These are phyloP conservation scores for Solanum hybrid DNA, from an alignment of 305 asterid species.

Conservation along the genomic window DNA sequence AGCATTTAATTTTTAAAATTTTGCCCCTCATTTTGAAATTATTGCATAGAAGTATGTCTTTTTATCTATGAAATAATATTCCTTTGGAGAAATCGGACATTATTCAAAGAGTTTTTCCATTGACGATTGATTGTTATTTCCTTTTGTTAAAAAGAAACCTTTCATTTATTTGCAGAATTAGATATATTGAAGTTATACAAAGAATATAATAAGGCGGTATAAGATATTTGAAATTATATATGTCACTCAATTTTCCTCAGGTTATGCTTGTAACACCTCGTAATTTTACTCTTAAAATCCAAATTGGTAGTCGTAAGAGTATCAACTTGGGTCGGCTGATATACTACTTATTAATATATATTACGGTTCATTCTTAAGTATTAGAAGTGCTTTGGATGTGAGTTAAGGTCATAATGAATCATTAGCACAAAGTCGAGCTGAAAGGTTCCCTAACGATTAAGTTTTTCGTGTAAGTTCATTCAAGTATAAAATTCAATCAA, in stretches of 20 bases:
- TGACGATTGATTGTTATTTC: not conserved
- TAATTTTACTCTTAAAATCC: not conserved
- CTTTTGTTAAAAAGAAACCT: not conserved
- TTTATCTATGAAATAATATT: not conserved
- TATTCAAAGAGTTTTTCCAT: too few relatives aligned
- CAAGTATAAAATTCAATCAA: too few relatives aligned
- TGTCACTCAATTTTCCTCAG: not conserved
- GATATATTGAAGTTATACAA: not conserved
- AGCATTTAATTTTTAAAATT: too few relatives aligned
- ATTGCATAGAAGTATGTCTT: not conserved
- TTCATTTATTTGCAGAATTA: not conserved
- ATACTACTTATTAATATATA: not conserved
- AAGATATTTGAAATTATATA: too few relatives aligned
- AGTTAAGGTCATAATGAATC: not conserved
- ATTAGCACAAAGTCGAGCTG: not conserved
- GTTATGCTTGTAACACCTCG: not conserved
- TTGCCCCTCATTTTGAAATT: not conserved
- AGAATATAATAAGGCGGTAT: not conserved
- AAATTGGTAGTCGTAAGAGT: not conserved
- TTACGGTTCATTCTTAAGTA: not conserved
- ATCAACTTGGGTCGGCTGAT: not conserved
- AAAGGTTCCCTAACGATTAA: too few relatives aligned
- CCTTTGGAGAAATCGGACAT: not conserved
- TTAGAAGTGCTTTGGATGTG: not conserved
- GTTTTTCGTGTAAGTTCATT: too few relatives aligned